Percentiles rank a stretch among this genome's conserved stretches.
Evolutionary conservation across 345 rosid genomes (phyloP).

Genomic region (Firmiana major): DNA sequence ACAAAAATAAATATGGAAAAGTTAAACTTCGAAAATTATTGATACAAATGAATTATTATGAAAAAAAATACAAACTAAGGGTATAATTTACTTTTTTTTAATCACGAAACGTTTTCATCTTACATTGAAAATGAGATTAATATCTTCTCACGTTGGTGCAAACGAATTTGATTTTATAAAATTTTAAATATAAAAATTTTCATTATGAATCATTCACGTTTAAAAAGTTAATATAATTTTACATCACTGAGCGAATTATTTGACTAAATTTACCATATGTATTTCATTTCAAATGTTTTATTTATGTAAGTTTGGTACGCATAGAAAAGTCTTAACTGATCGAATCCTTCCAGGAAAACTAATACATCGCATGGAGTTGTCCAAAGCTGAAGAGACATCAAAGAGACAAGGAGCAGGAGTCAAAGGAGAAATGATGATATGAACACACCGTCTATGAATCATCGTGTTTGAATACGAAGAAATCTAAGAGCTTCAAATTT

Average conservation of each 20-base stretch:
- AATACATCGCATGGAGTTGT: not conserved
- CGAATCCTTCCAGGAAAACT: not conserved
- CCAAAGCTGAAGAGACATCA: not conserved
- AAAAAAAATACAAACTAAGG: too few species aligned
- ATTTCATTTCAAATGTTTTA: not conserved
- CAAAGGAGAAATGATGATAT: not conserved
- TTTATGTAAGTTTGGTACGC: not conserved
- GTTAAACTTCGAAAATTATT: too few species aligned
- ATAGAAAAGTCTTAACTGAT: not conserved
- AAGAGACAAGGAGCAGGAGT: not conserved
- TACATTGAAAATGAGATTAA: too few species aligned
- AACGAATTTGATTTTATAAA: too few species aligned
- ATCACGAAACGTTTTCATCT: too few species aligned
- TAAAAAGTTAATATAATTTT: too few species aligned
- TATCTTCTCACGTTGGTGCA: too few species aligned
- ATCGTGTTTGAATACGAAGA: not conserved
- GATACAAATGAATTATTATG: too few species aligned
- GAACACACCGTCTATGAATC: not conserved
- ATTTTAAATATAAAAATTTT: too few species aligned
- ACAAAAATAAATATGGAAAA: not conserved
- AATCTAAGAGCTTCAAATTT: not conserved
- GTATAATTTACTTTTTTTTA: not conserved
- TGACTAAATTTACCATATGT: not conserved
- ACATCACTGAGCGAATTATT: too few species aligned
- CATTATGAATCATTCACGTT: too few species aligned